Conservation (phyloP, 2,329 filamentous ascomycete species). For the Xylariaceae sp. region DNA sequence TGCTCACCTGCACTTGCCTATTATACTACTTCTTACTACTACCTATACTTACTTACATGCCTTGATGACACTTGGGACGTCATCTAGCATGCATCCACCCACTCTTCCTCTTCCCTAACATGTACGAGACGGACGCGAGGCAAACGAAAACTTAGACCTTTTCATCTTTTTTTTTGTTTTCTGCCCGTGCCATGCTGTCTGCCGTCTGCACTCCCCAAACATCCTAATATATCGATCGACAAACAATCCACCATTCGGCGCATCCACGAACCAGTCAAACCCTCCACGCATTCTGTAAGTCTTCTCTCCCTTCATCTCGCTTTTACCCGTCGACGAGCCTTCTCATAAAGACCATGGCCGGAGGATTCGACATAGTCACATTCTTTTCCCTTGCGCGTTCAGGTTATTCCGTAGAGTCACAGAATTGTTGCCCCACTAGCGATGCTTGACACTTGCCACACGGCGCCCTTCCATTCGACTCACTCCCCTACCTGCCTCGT, state of each 20-base stretch:
- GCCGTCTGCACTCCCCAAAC: slow-evolving; percentile 5
- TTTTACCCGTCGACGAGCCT: background rate
- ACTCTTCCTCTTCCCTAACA: background rate
- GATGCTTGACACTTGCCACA: slow-evolving; percentile 4
- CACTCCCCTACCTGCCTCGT: background rate
- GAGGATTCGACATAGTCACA: background rate
- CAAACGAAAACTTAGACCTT: slow-evolving; percentile 11
- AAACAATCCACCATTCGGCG: background rate
- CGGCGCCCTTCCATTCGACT: slow-evolving; percentile 1
- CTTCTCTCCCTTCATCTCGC: background rate
- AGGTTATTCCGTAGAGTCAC: background rate
- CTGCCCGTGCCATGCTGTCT: slow-evolving; percentile 1
- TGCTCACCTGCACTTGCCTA: background rate
- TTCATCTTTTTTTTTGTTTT: background rate
- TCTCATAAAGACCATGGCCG: background rate
- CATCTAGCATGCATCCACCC: slow-evolving; percentile 8
- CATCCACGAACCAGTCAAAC: background rate
- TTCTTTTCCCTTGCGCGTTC: background rate
- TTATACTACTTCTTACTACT: slow-evolving; percentile 2
- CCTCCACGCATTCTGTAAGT: background rate
- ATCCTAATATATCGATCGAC: background rate
- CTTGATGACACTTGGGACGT: background rate
- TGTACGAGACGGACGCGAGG: background rate
- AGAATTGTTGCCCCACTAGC: slow-evolving; percentile 4
- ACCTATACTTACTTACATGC: background rate